Percentiles rank a stretch among this genome's conserved stretches.
phyloP scores from a whole-genome alignment of 179 eudicot genomes.

The Patellifolia procumbens region DNA sequence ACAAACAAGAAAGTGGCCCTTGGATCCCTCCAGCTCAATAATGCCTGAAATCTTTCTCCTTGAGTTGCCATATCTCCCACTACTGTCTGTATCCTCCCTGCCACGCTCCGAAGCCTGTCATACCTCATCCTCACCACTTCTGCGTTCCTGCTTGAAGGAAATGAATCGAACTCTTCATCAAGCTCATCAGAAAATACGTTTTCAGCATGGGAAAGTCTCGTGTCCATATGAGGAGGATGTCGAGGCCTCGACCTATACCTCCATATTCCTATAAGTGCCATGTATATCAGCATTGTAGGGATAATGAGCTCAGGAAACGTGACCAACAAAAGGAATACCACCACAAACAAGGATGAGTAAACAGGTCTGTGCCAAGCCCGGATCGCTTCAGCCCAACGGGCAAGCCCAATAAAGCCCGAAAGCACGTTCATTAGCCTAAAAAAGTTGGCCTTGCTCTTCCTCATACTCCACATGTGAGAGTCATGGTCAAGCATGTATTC shows the following conservation, averaged over 20 bases:
- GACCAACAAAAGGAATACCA: conserved; percentile 33
- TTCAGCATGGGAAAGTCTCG: conserved; percentile 38
- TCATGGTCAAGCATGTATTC: conserved; percentile 55
- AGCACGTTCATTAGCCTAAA: conserved; percentile 40
- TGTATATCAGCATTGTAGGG: conserved; percentile 34
- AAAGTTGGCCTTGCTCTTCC: conserved; percentile 52
- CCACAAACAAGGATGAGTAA: conserved; percentile 31
- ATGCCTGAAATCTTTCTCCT: conserved; percentile 45
- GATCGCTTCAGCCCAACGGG: conserved; percentile 32
- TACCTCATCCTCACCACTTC: conserved; percentile 43
- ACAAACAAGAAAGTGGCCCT: conserved; percentile 46
- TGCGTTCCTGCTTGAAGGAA: conserved; percentile 34
- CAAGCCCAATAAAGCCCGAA: conserved; percentile 25
- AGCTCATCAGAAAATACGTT: conserved; percentile 41
- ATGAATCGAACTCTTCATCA: conserved; percentile 46
- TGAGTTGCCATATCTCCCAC: conserved; percentile 56
- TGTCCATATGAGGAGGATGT: conserved; percentile 48
- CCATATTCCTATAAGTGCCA: conserved; percentile 41
- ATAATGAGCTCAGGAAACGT: conserved; percentile 39
- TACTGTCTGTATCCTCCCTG: conserved; percentile 47
- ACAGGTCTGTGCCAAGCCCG: conserved; percentile 37
- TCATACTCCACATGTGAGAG: conserved; percentile 52
- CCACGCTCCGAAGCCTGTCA: conserved; percentile 48
- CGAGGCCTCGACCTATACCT: conserved; percentile 37
- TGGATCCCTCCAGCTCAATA: conserved; percentile 53